Base-by-base conservation (phyloP, 1,284 basidiomycete species). In the Melampsora americana region DNA sequence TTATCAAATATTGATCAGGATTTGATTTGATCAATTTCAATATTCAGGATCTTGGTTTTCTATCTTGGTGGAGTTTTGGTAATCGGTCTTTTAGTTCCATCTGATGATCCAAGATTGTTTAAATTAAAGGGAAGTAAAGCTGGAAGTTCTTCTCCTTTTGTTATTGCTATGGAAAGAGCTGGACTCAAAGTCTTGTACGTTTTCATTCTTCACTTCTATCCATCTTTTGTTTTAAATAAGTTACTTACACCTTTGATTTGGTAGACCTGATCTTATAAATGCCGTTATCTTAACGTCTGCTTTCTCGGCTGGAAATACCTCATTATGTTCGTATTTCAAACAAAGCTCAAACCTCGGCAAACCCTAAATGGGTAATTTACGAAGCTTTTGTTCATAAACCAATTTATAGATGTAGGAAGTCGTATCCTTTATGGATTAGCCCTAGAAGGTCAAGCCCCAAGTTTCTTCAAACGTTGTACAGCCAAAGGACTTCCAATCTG, bases 21-120 rank as follows among this genome's bases (percentile, higher is more conserved):
- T n/a, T n/a, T n/a, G n/a, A n/a, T n/a, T n/a, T n/a, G n/a, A n/a
- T n/a, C n/a, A n/a, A n/a, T n/a, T n/a, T n/a, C n/a, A n/a, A n/a
- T n/a, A n/a, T n/a, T n/a, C n/a, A 81, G 82, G 80, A 81, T 81
- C 62, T 75, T 79, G 12, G 65, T 82, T 44, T 82, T 82, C 72
- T 83, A 83, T 73, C 69, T 82, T 35, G 72, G 81, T 23, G 79
- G 80, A 32, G 79, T 81, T 18, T 73, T 80, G 12, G 79, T 81
- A 50, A 79, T 82, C 64, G 80, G 80, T 6, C 59, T 83, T 4
- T 77, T 82, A 28, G 80, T 83, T 2, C 78, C 78, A 7, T 81
- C 66, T 64, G 79, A 80, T 65, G 77, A 79, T 16, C 75, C 78
- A 0, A 64, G 76, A 1, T 78, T 82, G 28, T 28, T 44, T 9